These are phyloP conservation scores for Globisporangium solare DNA, from an alignment of 352 stramenopile genomes.

Conservation along the genomic window DNA sequence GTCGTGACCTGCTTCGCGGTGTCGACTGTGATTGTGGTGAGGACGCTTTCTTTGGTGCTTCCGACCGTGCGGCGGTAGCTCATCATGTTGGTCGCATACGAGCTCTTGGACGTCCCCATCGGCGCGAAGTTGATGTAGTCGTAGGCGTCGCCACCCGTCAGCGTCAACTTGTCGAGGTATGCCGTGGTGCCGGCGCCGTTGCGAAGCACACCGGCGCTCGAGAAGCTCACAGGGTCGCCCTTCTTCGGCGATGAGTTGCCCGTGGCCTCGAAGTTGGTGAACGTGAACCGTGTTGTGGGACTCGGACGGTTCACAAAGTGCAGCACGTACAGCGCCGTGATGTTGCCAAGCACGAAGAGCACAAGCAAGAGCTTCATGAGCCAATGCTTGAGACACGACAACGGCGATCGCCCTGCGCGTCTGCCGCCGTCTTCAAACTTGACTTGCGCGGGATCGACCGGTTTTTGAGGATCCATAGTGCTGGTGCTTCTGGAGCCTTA, in stretches of 20 bases:
- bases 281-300: slow-evolving; percentile 35
- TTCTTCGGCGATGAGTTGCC: slow-evolving; percentile 12
- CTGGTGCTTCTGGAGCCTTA: slow-evolving; percentile 1
- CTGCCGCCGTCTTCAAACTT: slow-evolving; percentile 27
- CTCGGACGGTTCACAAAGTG: slow-evolving; percentile 53
- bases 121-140: slow-evolving; percentile 53
- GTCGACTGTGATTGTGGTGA: slow-evolving; percentile 43
- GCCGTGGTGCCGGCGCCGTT: slow-evolving; percentile 61
- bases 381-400: slow-evolving; percentile 6
- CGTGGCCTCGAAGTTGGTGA: slow-evolving; percentile 24
- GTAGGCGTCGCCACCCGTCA: slow-evolving; percentile 16
- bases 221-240: slow-evolving; percentile 39
- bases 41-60: slow-evolving; percentile 25
- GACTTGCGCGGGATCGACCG: slow-evolving; percentile 39
- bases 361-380: slow-evolving; percentile 31
- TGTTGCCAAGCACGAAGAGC: slow-evolving; percentile 56
- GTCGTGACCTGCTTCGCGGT: slow-evolving; percentile 31
- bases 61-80: slow-evolving; percentile 30
- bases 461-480: slow-evolving; percentile 25
- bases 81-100: slow-evolving; percentile 46
- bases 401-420: background rate
- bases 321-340: slow-evolving; percentile 54
- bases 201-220: slow-evolving; percentile 27
- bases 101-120: slow-evolving; percentile 26
- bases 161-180: slow-evolving; percentile 40